Evolutionary conservation across 1,284 basidiomycete species (phyloP), one percentile per base, ranked within the genome.

Genomic region (Lignosus rhinocerotis): DNA sequence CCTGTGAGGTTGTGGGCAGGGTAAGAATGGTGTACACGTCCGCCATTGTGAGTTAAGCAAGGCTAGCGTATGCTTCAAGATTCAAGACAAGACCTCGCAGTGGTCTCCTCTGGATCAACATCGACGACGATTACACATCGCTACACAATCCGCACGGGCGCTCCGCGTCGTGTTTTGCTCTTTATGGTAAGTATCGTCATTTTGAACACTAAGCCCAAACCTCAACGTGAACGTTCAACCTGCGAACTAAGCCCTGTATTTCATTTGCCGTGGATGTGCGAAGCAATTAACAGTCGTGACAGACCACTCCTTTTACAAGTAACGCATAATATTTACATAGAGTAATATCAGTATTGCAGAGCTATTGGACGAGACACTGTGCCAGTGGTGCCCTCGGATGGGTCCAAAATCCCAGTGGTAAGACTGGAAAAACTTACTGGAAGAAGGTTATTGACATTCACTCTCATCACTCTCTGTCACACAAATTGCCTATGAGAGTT

Each of bases 1-100:
- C 85, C 19, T 76, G 71, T 10, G 85, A 85, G 2, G 80, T 78
- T 54, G 73, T 73, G 32, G 87, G 84, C 1, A 87, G 71, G 17
- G 78, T 77, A 30, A 88, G 68, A 1, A 88, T 72, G 9, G 66
- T 67, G 63, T 63, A 70, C 11, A 72, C 63, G 61, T 71, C 71
- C 14, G 60, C 49, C 66, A 67, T 69, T 14, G 34, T 34, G 49
- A 42, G 11, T 2, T 2, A 25, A 2, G 2, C 25, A 25, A 25
- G 25, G 25, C 25, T 25, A 25, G 25, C 25, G 25, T 25, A 4
- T 25, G 25, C 9, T 39, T 39, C 8, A 39, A n/a, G 8, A 3
- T 14, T 8, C 11, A n/a, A 12, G 36, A 12, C 36, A 6, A 5
- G 36, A 8, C 8, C 36, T 16, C 34, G 34, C 34, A 36, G 36